These are phyloP conservation scores for Mycothermus thermophilus DNA, from an alignment of 495 filamentous ascomycete genomes.

Conservation along the genomic window DNA sequence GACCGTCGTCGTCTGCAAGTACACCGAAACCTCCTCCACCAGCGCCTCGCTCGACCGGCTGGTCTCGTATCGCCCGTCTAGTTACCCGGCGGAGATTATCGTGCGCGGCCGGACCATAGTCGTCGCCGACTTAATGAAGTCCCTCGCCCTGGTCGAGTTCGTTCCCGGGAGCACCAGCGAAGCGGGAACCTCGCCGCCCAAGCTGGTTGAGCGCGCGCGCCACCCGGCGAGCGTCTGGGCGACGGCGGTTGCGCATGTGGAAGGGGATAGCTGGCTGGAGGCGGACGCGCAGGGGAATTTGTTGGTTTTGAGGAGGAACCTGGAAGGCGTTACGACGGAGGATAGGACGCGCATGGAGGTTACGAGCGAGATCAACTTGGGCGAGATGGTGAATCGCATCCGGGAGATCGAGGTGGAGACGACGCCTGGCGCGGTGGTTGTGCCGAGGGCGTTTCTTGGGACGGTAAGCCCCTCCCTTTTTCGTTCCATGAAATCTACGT, in stretches of 20 bases:
- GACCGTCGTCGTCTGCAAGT: conserved; percentile 56
- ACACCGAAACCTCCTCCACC: conserved; percentile 34
- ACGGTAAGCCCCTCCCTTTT: conserved; percentile 47
- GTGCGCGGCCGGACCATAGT: conserved; percentile 59
- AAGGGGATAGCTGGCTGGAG: conserved; percentile 58
- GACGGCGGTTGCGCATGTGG: conserved; percentile 58
- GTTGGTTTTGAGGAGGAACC: conserved; percentile 58
- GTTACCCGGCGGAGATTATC: conserved; percentile 71
- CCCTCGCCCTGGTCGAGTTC: conserved; percentile 61
- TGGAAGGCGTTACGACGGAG: conserved; percentile 55
- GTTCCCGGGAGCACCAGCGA: conserved; percentile 24
- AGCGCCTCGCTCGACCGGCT: conserved; percentile 46
- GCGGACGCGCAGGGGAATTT: conserved; percentile 81
- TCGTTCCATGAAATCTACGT: conserved; percentile 17
- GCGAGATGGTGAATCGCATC: conserved; percentile 88
- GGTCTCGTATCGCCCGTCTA: conserved; percentile 66
- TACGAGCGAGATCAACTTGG: conserved; percentile 67
- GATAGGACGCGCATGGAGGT: conserved; percentile 58
- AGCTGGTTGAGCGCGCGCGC: conserved; percentile 57
- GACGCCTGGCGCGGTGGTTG: conserved; percentile 45
- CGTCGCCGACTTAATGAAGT: conserved; percentile 91
- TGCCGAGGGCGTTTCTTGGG: conserved; percentile 75
- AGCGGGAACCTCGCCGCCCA: conserved; percentile 29
- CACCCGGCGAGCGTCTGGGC: conserved; percentile 72
- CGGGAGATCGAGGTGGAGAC: conserved; percentile 41